Percentiles rank a stretch among this genome's conserved stretches.
Evolutionary conservation across 768 basidiomycete species (phyloP).

Genomic region (Leccinum rimulosum): DNA sequence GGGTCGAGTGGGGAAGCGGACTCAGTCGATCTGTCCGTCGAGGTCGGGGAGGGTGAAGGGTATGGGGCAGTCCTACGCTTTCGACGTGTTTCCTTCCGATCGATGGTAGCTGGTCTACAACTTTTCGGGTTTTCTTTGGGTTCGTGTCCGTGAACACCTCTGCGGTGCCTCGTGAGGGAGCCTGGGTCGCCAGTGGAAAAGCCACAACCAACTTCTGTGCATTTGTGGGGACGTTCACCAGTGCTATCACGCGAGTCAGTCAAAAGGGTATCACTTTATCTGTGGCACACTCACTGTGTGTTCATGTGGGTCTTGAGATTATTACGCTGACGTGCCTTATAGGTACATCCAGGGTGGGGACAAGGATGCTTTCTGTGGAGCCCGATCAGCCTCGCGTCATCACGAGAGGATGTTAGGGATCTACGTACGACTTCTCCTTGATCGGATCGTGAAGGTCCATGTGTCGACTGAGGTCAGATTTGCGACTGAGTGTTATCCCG

Average conservation of each 20-base stretch:
- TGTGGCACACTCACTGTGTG: slow-evolving; percentile 27
- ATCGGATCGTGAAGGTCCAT: slow-evolving; percentile 22
- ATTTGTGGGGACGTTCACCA: slow-evolving; percentile 10
- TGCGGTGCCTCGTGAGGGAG: slow-evolving; percentile 23
- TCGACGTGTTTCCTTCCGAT: background rate
- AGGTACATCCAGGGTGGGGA: slow-evolving; percentile 17
- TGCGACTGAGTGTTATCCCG: slow-evolving; percentile 17
- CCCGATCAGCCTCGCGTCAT: slow-evolving; percentile 1
- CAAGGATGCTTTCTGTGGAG: slow-evolving; percentile 26
- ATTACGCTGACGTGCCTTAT: slow-evolving; percentile 25
- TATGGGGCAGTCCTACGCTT: slow-evolving; percentile 8
- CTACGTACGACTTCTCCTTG: slow-evolving; percentile 25
- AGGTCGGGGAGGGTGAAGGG: background rate
- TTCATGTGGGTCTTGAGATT: slow-evolving; percentile 29
- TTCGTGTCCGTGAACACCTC: slow-evolving; percentile 15
- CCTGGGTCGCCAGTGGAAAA: slow-evolving; percentile 20
- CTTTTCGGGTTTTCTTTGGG: slow-evolving; percentile 3
- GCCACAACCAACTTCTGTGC: slow-evolving; percentile 14
- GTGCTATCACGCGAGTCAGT: slow-evolving; percentile 15
- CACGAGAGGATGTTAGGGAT: background rate
- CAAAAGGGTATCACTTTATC: background rate
- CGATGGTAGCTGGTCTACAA: background rate
- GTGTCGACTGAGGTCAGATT: slow-evolving; percentile 29
- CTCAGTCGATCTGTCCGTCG: background rate
- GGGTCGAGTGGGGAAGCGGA: background rate